phyloP scores from a whole-genome alignment of 2,329 filamentous ascomycete species.

The Xylariomycetidae sp. region DNA sequence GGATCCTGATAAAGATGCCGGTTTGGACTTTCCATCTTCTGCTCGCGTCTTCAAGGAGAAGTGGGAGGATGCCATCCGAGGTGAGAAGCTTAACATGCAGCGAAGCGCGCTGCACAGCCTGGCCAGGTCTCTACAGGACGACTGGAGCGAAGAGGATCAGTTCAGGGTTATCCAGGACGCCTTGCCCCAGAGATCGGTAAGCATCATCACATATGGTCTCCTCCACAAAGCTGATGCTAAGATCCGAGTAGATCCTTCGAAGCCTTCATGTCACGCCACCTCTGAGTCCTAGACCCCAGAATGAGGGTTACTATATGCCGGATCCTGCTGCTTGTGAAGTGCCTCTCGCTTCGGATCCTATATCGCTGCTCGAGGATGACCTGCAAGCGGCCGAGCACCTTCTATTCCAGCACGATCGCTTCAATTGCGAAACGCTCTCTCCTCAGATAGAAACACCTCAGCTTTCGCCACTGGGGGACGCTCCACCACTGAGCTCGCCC shows the following conservation, averaged over 20 bases:
- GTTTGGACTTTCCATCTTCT: conserved; percentile 17
- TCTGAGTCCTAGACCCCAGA: conserved; percentile 13
- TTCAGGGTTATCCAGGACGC: conserved; percentile 6
- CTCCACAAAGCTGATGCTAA: too few species aligned
- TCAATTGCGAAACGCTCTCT: conserved; percentile 1
- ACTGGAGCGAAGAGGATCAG: conserved; percentile 11
- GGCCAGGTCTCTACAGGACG: conserved; percentile 9
- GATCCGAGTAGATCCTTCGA: too few species aligned
- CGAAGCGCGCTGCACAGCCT: conserved; percentile 16
- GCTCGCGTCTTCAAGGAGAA: conserved; percentile 9
- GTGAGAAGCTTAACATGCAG: conserved; percentile 19
- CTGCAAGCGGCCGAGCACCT: conserved; percentile 15
- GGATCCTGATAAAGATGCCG: conserved; percentile 17
- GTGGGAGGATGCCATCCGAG: conserved; percentile 3
- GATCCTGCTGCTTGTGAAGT: conserved; percentile 17
- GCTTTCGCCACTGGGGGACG: conserved; percentile 8
- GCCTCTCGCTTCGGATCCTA: conserved; percentile 19
- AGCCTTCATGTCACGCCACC: too few species aligned
- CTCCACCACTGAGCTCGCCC: conserved; percentile 4
- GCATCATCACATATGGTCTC: conserved; percentile 1
- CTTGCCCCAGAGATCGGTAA: conserved; percentile 8
- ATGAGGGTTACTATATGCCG: conserved; percentile 18
- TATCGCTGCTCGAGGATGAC: conserved; percentile 22
- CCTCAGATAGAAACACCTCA: conserved; percentile 3
- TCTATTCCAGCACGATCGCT: conserved; percentile 10